Evolutionary conservation across 495 filamentous ascomycete genomes (phyloP).

Genomic region (Talaromyces wortmannii): DNA sequence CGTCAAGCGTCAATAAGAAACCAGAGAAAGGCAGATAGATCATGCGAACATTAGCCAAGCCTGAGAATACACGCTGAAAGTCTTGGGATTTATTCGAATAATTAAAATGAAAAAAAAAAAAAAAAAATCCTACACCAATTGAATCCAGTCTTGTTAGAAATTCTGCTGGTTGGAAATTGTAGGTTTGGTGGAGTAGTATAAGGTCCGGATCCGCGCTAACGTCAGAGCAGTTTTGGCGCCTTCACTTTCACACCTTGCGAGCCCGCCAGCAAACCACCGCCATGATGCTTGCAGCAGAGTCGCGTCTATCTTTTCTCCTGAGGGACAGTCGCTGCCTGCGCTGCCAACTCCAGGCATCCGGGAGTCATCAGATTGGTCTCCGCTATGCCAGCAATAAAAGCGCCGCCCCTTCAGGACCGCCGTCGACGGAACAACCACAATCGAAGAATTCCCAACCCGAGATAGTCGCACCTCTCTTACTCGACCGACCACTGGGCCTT

Average conservation of each 20-base stretch:
- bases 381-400: slow-evolving; percentile 23
- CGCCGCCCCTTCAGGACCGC: slow-evolving; percentile 2
- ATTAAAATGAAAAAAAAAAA: too few species aligned
- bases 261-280: neutral
- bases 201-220: too few species aligned
- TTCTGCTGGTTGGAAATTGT: too few species aligned
- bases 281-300: neutral
- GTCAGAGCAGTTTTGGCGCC: neutral
- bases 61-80: too few species aligned
- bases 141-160: too few species aligned
- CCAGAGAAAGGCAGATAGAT: too few species aligned
- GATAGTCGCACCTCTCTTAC: slow-evolving; percentile 55
- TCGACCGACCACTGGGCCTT: slow-evolving; percentile 78
- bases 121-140: too few species aligned
- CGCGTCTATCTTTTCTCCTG: slow-evolving; percentile 11
- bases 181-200: too few species aligned
- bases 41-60: too few species aligned
- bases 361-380: slow-evolving; percentile 10
- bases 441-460: slow-evolving; percentile 24
- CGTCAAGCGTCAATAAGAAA: too few species aligned
- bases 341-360: slow-evolving; percentile 29
- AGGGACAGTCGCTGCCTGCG: slow-evolving; percentile 27
- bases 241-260: neutral
- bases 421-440: slow-evolving; percentile 1
- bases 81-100: too few species aligned